Evolutionary conservation across 495 filamentous ascomycete genomes (phyloP).

Genomic region (Echria macrotheca): DNA sequence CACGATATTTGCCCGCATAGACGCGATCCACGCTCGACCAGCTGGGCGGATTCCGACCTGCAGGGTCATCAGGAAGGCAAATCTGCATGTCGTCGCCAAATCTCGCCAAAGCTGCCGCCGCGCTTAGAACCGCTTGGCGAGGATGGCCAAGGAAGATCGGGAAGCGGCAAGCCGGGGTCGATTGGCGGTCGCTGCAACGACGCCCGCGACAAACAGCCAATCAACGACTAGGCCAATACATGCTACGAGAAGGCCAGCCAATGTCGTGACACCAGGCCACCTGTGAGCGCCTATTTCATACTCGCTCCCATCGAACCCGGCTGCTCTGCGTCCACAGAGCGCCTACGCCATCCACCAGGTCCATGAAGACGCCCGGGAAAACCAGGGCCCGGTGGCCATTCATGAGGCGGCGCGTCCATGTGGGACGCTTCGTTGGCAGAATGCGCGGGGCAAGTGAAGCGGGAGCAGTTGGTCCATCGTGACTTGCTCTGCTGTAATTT

Average conservation of each 20-base stretch:
- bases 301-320: slow-evolving; percentile 12
- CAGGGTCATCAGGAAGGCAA: too few species aligned
- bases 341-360: slow-evolving; percentile 9
- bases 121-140: slow-evolving; percentile 1
- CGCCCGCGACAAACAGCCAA: slow-evolving; percentile 27
- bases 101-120: not conserved
- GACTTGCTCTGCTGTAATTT: too few species aligned
- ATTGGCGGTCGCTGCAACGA: slow-evolving; percentile 22
- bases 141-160: not conserved
- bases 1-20: too few species aligned
- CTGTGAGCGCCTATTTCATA: slow-evolving; percentile 33
- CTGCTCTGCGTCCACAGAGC: slow-evolving; percentile 19
- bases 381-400: slow-evolving; percentile 17
- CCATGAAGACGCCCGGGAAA: slow-evolving; percentile 1
- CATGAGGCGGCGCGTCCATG: slow-evolving; percentile 5
- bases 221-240: slow-evolving; percentile 6
- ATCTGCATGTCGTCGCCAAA: not conserved
- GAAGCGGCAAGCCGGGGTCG: slow-evolving; percentile 8
- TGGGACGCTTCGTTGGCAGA: not conserved
- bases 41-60: too few species aligned
- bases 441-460: too few species aligned
- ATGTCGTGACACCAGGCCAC: slow-evolving; percentile 18
- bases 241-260: slow-evolving; percentile 23
- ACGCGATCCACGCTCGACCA: too few species aligned
- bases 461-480: too few species aligned